Evolutionary conservation across 345 rosid genomes (phyloP), one percentile per base, ranked within the genome.

Genomic region (Eutrema heterophyllum): DNA sequence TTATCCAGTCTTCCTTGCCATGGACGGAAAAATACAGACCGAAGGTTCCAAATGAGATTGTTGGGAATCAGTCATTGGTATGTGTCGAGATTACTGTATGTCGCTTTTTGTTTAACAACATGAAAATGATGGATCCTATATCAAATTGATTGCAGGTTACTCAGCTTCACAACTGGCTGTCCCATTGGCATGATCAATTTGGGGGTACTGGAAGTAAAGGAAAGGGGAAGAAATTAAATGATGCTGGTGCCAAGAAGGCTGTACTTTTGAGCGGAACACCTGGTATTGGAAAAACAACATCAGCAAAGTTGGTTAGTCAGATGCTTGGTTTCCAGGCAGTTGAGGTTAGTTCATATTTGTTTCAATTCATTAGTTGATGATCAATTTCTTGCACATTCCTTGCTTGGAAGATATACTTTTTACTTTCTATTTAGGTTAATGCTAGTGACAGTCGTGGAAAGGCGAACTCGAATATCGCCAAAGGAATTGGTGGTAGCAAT

Each of bases 381-480:
- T 48, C 49, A 71, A 59, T 78, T 18, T 63, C 72, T 35, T 68
- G 60, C 27, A 27, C 63, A 71, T 73, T 38, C 29, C 15, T 60
- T 27, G 55, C 32, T 51, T 43, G 40, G 10, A 64, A 48, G n/a
- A 67, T 43, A 44, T 57, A 46, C 15, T 6, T 30, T 63, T 16
- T 30, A 33, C 49, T 43, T 66, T 71, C 3, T 70, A 18, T 71
- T 48, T 69, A 93, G 98, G 97, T 93, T 53, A 93, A 93, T 84
- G 99, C 97, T 65, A 95, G 99, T 88, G 99, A 95, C 74, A 89
- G 83, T 79, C 96, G 99, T 39, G 99, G 99, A 72, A 95, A 95
- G 83, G 97, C 99, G 29, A 88, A 88, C 74, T 55, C 87, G 53
- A 86, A 86, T 64, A 90, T 95, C 59, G 66, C 82, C 65, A 95